These are phyloP conservation scores for Turritis glabra DNA, from an alignment of 345 rosid species.

Conservation along the genomic window DNA sequence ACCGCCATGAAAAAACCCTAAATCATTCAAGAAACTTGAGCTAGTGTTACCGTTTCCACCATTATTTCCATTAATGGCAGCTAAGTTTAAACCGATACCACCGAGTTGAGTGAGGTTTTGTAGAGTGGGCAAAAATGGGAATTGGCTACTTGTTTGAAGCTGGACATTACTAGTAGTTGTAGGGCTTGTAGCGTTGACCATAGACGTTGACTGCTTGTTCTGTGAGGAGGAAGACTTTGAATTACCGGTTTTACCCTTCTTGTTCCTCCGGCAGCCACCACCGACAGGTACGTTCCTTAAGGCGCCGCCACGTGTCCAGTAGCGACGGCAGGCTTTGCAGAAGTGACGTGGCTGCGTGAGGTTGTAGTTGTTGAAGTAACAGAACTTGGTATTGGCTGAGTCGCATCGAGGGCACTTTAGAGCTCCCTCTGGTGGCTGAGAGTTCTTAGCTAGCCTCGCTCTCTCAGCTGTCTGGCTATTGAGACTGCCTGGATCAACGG, in stretches of 20 bases:
- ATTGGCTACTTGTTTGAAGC: conserved; percentile 25
- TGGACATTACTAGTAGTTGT: conserved; percentile 21
- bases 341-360: conserved; percentile 46
- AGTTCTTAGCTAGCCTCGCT: conserved; percentile 35
- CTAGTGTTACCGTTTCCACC: conserved; percentile 29
- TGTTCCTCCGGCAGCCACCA: conserved; percentile 43
- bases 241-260: conserved; percentile 37
- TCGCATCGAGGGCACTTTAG: conserved; percentile 42
- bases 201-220: conserved; percentile 36
- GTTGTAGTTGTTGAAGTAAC: conserved; percentile 45
- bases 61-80: conserved; percentile 32
- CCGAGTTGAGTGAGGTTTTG: conserved; percentile 42
- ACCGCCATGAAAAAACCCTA: conserved; percentile 35
- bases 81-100: conserved; percentile 40
- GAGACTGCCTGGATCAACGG: conserved; percentile 14
- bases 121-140: conserved; percentile 35
- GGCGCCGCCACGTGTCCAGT: conserved; percentile 45
- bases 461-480: conserved; percentile 31
- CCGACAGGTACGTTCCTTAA: conserved; percentile 44
- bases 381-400: conserved; percentile 43
- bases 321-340: conserved; percentile 45
- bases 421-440: conserved; percentile 37
- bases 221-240: conserved; percentile 36
- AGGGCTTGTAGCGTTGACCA: conserved; percentile 32
- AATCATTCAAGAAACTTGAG: conserved; percentile 35